These are phyloP conservation scores for Nothophoma quercina DNA, from an alignment of 2,329 filamentous ascomycete genomes.

Conservation along the genomic window DNA sequence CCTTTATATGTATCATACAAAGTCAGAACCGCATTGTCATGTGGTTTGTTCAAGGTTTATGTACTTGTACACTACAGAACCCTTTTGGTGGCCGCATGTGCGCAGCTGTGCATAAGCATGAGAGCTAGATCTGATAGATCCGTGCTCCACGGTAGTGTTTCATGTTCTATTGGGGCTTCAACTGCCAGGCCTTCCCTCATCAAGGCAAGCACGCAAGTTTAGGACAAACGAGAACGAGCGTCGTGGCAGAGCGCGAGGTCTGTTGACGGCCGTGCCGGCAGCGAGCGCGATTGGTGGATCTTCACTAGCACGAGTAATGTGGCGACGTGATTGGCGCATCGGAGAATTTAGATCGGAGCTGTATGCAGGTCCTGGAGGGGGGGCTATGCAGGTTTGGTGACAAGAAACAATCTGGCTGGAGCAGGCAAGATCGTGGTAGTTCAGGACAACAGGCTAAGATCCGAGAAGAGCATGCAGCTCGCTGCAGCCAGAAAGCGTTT, in stretches of 20 bases:
- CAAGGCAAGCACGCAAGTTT: not conserved
- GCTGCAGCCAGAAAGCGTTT: too few relatives aligned
- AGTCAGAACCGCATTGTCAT: not conserved
- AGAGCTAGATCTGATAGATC: not conserved
- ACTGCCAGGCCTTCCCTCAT: not conserved
- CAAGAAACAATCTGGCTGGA: not conserved
- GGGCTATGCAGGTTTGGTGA: not conserved
- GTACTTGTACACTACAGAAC: too few relatives aligned
- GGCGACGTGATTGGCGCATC: conserved; percentile 17
- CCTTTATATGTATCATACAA: not conserved
- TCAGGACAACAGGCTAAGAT: not conserved
- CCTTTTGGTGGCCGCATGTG: too few relatives aligned
- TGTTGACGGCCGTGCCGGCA: too few relatives aligned
- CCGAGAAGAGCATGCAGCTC: not conserved
- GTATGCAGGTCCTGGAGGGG: conserved; percentile 9
- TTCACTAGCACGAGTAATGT: not conserved
- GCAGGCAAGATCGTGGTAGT: too few relatives aligned
- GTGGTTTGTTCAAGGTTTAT: conserved; percentile 3
- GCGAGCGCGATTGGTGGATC: not conserved
- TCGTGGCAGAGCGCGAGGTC: not conserved
- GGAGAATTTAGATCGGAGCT: conserved; percentile 26
- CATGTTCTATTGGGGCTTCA: not conserved
- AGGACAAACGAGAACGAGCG: too few relatives aligned
- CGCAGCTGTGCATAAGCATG: conserved; percentile 1
- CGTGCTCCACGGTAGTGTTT: conserved; percentile 8